Conservation (phyloP, 345 rosid genomes). For the Carallia pectinifolia region DNA sequence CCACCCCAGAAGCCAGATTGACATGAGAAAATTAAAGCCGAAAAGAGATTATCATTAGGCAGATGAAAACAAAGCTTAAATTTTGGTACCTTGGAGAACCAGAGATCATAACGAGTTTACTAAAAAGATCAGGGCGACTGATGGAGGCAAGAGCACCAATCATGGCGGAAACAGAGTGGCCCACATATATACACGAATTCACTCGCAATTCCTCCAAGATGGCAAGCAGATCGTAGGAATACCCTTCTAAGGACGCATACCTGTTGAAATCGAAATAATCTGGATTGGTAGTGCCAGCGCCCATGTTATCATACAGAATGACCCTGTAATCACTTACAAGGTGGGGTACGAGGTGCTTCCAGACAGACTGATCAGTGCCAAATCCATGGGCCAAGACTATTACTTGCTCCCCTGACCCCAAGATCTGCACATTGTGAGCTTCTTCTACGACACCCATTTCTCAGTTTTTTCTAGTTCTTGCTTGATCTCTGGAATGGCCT, state of each 20-base stretch:
- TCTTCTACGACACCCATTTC: conserved; percentile 74
- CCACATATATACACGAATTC: conserved; percentile 59
- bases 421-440: conserved; percentile 75
- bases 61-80: neutral
- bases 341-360: conserved; percentile 92
- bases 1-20: too few relatives aligned
- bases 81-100: conserved; percentile 68
- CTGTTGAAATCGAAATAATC: conserved; percentile 81
- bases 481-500: too few relatives aligned
- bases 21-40: neutral
- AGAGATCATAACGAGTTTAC: conserved; percentile 66
- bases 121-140: conserved; percentile 75
- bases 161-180: conserved; percentile 90
- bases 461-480: neutral
- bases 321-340: conserved; percentile 62
- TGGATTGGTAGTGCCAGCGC: conserved; percentile 90
- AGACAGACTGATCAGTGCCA: conserved; percentile 90
- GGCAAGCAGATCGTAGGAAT: conserved; percentile 69
- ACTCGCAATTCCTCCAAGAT: conserved; percentile 67
- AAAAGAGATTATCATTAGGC: neutral
- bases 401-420: conserved; percentile 57
- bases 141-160: conserved; percentile 77
- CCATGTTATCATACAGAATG: conserved; percentile 80
- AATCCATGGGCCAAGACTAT: conserved; percentile 82
- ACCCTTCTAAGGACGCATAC: conserved; percentile 75